Evolutionary conservation across 805 yeast genomes (phyloP), one percentile per base, ranked within the genome.

Genomic region (Metschnikowia koreensis): DNA sequence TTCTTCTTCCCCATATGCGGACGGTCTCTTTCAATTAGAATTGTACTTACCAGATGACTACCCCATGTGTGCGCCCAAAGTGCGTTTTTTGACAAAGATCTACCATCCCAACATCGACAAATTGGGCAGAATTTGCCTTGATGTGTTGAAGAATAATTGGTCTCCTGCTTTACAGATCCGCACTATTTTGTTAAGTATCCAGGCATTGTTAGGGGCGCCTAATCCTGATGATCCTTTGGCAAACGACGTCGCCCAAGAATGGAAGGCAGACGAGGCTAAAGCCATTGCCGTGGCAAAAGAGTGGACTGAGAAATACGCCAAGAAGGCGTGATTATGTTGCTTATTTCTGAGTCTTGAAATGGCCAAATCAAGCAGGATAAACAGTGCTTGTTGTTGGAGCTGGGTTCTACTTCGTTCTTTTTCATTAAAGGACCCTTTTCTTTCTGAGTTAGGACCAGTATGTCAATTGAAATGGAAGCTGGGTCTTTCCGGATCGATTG

Each of bases 181-280:
- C 69, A 94, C 98, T 8, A 87, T 94, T 26, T 74, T 94, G 55
- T 76, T 94, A 51, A 89, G 97, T 9, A 87, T 94, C 53, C 99
- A 94, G 71, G 97, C 98, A 0, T 74, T 94, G 51, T 73, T 94
- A 47, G 97, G 96, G 2, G 91, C 97, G 6, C 99, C 99, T 10
- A 94, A 94, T 63, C 99, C 99, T 2, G 97, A 94, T 66, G 99
- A 94, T 70, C 99, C 99, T 1, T 77, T 94, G 60, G 98, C 98
- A 16, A 94, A 94, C 64, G 98, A 94, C 59, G 99, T 94, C 39
- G 99, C 99, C 1, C 92, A 90, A 60, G 93, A 88, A 55, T 94
- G 99, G 97, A 87, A 93, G 65, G 86, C 83, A 57, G 82, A 94
- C 62, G 96, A 91, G 69, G 74, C 77, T 39, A 76, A 76, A 55